Percentiles rank a stretch among this genome's conserved stretches.
Evolutionary conservation across 768 basidiomycete genomes (phyloP).

Genomic region (Hysterangium stoloniferum): DNA sequence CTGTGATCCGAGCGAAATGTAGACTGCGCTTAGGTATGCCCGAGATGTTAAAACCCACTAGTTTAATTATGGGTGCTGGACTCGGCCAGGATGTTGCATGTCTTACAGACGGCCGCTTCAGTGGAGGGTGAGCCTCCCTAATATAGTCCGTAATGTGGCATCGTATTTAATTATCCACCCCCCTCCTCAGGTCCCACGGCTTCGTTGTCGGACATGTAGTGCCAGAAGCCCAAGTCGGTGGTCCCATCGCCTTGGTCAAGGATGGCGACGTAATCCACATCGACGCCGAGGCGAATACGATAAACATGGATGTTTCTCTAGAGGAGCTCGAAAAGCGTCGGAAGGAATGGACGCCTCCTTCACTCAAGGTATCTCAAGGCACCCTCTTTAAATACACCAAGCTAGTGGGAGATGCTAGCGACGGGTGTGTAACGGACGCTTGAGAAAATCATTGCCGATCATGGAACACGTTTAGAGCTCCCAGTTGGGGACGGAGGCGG

Average conservation of each 20-base stretch:
- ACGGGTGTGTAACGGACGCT: constrained; percentile 86
- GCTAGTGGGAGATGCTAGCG: constrained; percentile 82
- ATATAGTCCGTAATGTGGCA: constrained; percentile 13
- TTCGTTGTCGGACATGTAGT: constrained; percentile 97
- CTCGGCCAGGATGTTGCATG: constrained; percentile 94
- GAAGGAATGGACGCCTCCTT: constrained; percentile 72
- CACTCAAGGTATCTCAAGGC: constrained; percentile 75
- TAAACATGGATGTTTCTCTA: constrained; percentile 67
- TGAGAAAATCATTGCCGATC: constrained; percentile 25
- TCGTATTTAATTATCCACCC: constrained; percentile 14
- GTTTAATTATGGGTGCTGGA: constrained; percentile 97
- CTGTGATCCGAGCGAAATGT: not conserved
- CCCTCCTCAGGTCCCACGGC: constrained; percentile 71
- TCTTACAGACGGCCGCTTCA: constrained; percentile 96
- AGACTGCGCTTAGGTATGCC: constrained; percentile 70
- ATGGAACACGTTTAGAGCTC: too few species aligned
- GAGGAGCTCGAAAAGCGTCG: constrained; percentile 73
- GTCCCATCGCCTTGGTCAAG: constrained; percentile 83
- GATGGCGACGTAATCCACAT: constrained; percentile 86
- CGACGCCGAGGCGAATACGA: constrained; percentile 80
- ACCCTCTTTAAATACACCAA: constrained; percentile 88
- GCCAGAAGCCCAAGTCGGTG: constrained; percentile 91
- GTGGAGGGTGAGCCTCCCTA: constrained; percentile 70
- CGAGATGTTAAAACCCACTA: constrained; percentile 98
- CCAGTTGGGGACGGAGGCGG: too few species aligned